Evolutionary conservation across 805 yeast species (phyloP).

Genomic region (Pichia membranifaciens): DNA sequence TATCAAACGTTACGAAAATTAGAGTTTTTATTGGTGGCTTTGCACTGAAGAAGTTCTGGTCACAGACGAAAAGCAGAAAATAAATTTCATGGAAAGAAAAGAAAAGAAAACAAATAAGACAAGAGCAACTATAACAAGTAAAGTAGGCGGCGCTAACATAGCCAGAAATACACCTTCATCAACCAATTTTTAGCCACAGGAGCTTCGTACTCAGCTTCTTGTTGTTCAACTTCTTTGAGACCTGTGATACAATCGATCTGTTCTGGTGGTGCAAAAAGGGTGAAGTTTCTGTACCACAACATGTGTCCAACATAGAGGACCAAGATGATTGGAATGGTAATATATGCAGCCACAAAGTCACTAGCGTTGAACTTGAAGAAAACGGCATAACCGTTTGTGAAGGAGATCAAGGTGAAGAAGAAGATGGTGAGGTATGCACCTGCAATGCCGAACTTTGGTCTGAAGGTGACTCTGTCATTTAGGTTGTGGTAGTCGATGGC

Average conservation of each 20-base stretch:
- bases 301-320: slow-evolving; percentile 56
- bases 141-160: slow-evolving; percentile 5
- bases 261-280: slow-evolving; percentile 45
- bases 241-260: slow-evolving; percentile 59
- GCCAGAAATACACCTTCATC: slow-evolving; percentile 46
- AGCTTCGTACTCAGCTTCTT: slow-evolving; percentile 35
- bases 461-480: slow-evolving; percentile 52
- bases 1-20: too few species aligned
- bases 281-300: slow-evolving; percentile 38
- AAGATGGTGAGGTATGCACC: slow-evolving; percentile 49
- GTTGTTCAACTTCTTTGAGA: slow-evolving; percentile 53
- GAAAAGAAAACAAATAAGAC: too few species aligned
- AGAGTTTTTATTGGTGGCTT: too few species aligned
- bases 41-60: too few species aligned
- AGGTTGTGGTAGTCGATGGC: slow-evolving; percentile 51
- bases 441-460: slow-evolving; percentile 49
- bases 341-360: slow-evolving; percentile 67
- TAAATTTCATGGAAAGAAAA: too few species aligned
- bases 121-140: too few species aligned
- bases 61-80: too few species aligned
- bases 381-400: slow-evolving; percentile 71
- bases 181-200: slow-evolving; percentile 36
- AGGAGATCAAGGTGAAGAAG: slow-evolving; percentile 41
- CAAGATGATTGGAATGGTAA: slow-evolving; percentile 54
- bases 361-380: slow-evolving; percentile 50